Percentiles rank a stretch among this genome's conserved stretches.
Conservation (phyloP, 1,284 basidiomycete genomes). For the Ceratobasidium papillatum region DNA sequence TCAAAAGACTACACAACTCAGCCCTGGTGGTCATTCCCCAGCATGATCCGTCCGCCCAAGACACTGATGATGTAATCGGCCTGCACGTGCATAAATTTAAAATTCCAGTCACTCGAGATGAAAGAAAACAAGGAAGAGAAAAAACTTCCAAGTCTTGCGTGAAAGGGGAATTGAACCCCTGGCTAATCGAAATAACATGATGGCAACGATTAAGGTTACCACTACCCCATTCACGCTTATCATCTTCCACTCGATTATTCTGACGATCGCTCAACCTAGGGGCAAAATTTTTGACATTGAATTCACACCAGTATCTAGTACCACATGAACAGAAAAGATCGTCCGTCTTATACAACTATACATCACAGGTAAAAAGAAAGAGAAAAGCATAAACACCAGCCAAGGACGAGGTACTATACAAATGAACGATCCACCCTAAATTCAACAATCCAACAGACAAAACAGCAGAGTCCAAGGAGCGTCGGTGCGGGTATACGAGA, state of each 20-base stretch:
- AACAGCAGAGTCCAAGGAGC: neutral
- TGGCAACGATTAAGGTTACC: conserved; percentile 42
- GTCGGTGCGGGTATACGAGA: neutral
- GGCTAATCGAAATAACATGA: conserved; percentile 38
- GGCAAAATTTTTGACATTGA: too few species aligned
- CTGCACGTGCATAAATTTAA: neutral
- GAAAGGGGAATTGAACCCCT: conserved; percentile 42
- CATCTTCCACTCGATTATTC: neutral
- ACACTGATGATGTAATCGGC: neutral
- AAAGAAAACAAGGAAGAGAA: neutral
- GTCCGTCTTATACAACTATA: conserved; percentile 15
- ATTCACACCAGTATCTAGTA: neutral
- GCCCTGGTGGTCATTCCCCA: conserved; percentile 30
- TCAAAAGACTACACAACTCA: neutral
- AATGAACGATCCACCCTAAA: conserved; percentile 6
- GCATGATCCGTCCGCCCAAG: conserved; percentile 33
- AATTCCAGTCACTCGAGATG: too few species aligned
- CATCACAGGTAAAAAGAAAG: neutral
- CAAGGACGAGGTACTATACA: neutral
- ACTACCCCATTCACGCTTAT: conserved; percentile 40
- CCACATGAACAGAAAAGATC: neutral
- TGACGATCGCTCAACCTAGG: too few species aligned
- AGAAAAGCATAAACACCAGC: neutral
- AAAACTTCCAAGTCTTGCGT: neutral
- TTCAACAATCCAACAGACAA: neutral